Evolutionary conservation across 1,139 yeast genomes (phyloP), one percentile per base, ranked within the genome.

Genomic region (Entelexis paramagnoliae): DNA sequence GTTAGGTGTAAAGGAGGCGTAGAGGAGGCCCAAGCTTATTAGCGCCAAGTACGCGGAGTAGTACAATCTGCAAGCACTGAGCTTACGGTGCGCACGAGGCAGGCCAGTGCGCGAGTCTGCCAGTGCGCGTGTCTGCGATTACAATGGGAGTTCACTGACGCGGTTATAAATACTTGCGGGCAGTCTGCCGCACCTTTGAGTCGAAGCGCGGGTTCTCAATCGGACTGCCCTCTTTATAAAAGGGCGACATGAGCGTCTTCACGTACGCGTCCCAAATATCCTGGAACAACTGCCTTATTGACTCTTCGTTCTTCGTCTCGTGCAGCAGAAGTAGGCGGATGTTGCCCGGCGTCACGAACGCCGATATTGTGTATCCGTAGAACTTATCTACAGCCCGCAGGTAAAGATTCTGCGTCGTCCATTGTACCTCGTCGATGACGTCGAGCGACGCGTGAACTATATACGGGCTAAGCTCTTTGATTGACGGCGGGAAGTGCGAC

Each of bases 201-300:
- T 91, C 96, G 66, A 91, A 91, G 26, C 76, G 79, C 0, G 83
- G 80, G 46, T 85, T 80, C 30, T 77, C 72, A 33, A 91, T 85
- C 1, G 89, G 81, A 57, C 81, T 83, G 62, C 86, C 84, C 42
- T 80, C 78, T 50, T 76, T 73, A 64, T 88, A 91, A 63, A 91
- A 91, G 1, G 98, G 98, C 59, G 84, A 86, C 71, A 91, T 70
- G 49, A 86, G 67, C 17, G 91, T 80, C 68, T 89, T 91, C 33
- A 85, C 88, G 62, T 89, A 91, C 49, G 89, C 70, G 61, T 91
- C 98, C 66, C 89, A 85, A 16, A 85, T 76, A 55, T 89, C 97
- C 49, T 76, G 74, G 65, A 88, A 87, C 64, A 91, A 89, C 63
- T 83, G 93, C 59, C 81, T 79, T 30, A 89, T 83, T 14, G 83